phyloP scores from a whole-genome alignment of 768 basidiomycete genomes.

The Russula emetica region DNA sequence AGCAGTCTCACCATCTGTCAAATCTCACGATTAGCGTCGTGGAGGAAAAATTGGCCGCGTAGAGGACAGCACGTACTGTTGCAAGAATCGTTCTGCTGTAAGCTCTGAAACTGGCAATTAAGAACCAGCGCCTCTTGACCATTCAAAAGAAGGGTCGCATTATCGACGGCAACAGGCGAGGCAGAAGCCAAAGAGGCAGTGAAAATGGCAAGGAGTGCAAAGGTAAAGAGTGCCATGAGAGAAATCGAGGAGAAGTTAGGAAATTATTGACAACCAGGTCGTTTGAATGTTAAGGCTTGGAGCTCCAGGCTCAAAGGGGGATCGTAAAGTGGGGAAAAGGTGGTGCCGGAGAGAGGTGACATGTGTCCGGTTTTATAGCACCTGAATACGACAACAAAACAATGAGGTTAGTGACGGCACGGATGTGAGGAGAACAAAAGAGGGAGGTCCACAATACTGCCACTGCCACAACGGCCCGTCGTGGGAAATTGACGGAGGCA shows the following conservation, averaged over 20 bases:
- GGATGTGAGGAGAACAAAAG: slow-evolving; percentile 3
- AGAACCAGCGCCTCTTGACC: slow-evolving; percentile 48
- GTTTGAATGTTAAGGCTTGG: neutral
- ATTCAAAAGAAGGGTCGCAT: slow-evolving; percentile 44
- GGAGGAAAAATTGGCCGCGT: neutral
- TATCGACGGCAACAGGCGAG: slow-evolving; percentile 38
- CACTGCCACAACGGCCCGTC: neutral
- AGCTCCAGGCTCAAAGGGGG: slow-evolving; percentile 24
- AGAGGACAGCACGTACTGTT: slow-evolving; percentile 35
- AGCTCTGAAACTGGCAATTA: slow-evolving; percentile 44
- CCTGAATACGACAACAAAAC: slow-evolving; percentile 10
- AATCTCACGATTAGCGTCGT: neutral
- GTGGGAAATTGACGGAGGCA: slow-evolving; percentile 20
- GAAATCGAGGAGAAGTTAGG: neutral
- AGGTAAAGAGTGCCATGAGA: slow-evolving; percentile 19
- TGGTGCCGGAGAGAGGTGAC: neutral
- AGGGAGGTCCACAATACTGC: neutral
- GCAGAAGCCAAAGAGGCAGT: slow-evolving; percentile 33
- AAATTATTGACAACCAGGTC: slow-evolving; percentile 15
- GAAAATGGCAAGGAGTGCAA: slow-evolving; percentile 29
- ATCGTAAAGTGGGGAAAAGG: neutral
- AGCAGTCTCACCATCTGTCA: slow-evolving; percentile 42
- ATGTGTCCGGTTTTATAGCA: slow-evolving; percentile 3
- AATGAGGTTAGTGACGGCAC: neutral
- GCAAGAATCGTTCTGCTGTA: slow-evolving; percentile 45